phyloP scores from a whole-genome alignment of 73 alveolate species.

The Blepharisma japonicum region DNA sequence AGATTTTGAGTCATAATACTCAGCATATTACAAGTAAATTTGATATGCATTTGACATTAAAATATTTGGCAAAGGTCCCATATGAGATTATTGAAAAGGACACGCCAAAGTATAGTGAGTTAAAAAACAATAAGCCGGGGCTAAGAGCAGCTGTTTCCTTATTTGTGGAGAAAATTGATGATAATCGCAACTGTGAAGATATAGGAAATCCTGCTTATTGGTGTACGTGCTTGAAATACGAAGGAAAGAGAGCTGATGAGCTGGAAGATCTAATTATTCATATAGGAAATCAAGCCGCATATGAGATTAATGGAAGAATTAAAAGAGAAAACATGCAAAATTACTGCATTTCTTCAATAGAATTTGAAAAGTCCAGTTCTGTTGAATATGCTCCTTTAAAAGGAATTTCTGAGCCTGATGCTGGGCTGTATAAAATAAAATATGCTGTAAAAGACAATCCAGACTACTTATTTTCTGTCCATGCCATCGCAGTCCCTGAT shows the following conservation, averaged over 20 bases:
- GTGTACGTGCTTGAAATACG: constrained; percentile 1
- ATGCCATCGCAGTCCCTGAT: too few species aligned
- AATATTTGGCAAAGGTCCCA: neutral
- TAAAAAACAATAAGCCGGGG: neutral
- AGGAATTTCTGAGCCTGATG: too few species aligned
- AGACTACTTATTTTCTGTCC: too few species aligned
- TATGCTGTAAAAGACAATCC: too few species aligned
- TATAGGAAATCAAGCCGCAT: too few species aligned
- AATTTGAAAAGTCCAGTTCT: too few species aligned
- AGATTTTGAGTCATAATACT: neutral
- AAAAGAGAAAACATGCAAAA: too few species aligned
- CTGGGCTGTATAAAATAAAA: too few species aligned
- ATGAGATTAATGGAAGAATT: too few species aligned
- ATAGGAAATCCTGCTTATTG: neutral
- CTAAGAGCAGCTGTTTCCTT: neutral
- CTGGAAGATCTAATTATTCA: too few species aligned
- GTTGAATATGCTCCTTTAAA: too few species aligned
- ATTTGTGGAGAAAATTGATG: neutral
- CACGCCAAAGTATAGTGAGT: neutral
- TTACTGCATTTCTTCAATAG: too few species aligned
- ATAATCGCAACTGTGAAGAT: neutral
- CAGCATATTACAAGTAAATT: neutral
- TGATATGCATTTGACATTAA: constrained; percentile 18
- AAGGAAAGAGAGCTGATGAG: neutral
- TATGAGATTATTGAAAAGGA: neutral